Conservation (phyloP, 495 filamentous ascomycete species). For the Choiromyces venosus region DNA sequence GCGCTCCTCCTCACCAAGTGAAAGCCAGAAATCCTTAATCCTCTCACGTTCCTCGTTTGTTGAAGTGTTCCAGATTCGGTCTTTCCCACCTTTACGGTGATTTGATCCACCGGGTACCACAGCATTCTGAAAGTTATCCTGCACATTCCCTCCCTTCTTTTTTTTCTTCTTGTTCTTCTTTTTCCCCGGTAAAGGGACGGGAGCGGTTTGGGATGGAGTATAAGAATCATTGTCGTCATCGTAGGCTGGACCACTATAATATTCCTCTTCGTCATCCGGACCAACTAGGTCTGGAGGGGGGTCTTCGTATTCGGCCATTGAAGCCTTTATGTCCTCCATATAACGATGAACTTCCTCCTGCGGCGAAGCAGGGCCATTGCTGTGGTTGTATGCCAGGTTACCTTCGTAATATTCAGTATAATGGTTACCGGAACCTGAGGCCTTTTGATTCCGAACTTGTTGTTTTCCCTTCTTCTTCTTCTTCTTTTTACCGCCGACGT, state of each 20-base stretch:
- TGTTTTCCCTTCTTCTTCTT: constrained; percentile 43
- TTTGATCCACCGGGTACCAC: constrained; percentile 35
- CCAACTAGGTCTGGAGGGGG: constrained; percentile 38
- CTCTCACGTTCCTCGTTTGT: constrained; percentile 88
- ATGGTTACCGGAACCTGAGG: constrained; percentile 10
- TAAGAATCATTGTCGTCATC: constrained; percentile 44
- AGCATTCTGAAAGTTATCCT: constrained; percentile 33
- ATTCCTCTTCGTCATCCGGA: constrained; percentile 44
- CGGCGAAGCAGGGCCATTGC: constrained; percentile 31
- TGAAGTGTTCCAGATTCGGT: constrained; percentile 96
- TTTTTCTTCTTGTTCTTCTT: constrained; percentile 65
- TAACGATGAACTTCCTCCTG: constrained; percentile 23
- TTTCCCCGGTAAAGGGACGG: constrained; percentile 47
- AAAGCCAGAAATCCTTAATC: constrained; percentile 98
- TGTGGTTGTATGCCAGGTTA: constrained; percentile 13
- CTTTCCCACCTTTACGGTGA: constrained; percentile 47
- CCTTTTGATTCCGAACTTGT: not conserved
- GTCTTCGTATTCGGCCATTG: constrained; percentile 41
- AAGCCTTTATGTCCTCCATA: constrained; percentile 36
- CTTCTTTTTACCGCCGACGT: constrained; percentile 39
- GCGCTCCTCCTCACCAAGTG: constrained; percentile 88
- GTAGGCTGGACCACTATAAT: constrained; percentile 50
- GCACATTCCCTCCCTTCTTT: constrained; percentile 39
- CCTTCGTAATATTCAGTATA: constrained; percentile 22
- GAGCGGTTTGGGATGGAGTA: constrained; percentile 31